A percentile compares a stretch with the other conserved stretches of the same genome.
Conservation (phyloP, 352 stramenopile species). For the Globisporangium iwayamae region DNA sequence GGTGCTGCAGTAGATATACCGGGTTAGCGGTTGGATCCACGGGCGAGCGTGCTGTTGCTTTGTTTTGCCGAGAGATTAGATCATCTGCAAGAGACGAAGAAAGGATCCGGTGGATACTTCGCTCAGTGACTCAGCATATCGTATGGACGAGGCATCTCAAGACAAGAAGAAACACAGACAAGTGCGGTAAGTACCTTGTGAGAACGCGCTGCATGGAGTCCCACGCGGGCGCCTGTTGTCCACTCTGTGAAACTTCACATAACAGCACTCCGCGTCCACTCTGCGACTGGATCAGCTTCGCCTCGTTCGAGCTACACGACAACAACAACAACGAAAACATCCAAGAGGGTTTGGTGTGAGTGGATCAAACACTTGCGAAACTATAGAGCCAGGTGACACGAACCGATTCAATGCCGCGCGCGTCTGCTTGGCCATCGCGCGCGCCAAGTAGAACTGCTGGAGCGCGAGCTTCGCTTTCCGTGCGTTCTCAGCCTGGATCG, state of each 20-base stretch:
- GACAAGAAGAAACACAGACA: too few relatives aligned
- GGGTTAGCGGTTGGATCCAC: too few relatives aligned
- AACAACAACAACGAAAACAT: background rate
- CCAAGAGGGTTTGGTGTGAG: background rate
- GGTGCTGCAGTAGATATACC: too few relatives aligned
- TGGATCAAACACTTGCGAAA: background rate
- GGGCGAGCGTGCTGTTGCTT: too few relatives aligned
- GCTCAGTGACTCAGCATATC: too few relatives aligned
- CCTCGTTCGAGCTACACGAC: slow-evolving; percentile 14
- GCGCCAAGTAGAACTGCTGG: slow-evolving; percentile 23
- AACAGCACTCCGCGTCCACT: slow-evolving; percentile 10
- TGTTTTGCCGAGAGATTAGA: too few relatives aligned
- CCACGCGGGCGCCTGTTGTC: background rate
- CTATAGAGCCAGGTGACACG: background rate
- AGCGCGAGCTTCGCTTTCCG: slow-evolving; percentile 16
- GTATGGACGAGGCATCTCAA: background rate
- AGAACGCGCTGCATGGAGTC: slow-evolving; percentile 1
- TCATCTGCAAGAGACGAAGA: too few relatives aligned
- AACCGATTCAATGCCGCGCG: slow-evolving; percentile 25
- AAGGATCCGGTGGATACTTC: too few relatives aligned
- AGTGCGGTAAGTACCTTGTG: background rate
- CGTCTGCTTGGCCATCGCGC: slow-evolving; percentile 17
- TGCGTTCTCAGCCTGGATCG: slow-evolving; percentile 19
- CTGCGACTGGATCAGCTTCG: slow-evolving; percentile 21
- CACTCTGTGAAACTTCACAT: background rate